Evolutionary conservation across 805 yeast species (phyloP).

Genomic region (Saturnispora bothae): DNA sequence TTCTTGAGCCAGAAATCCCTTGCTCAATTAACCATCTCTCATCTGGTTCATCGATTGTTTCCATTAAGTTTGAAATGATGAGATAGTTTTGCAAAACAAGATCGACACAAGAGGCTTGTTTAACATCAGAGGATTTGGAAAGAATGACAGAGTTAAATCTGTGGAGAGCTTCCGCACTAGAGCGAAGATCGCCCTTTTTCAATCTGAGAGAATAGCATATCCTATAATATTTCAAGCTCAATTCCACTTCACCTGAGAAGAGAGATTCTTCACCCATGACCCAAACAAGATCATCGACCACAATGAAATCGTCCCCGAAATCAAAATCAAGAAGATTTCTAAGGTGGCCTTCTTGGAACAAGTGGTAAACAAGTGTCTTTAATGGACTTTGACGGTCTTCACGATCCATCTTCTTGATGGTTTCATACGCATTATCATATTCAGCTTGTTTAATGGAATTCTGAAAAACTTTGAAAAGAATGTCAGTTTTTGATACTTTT

Average conservation of each 20-base stretch:
- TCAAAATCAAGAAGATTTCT: conserved; percentile 32
- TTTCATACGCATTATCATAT: conserved; percentile 22
- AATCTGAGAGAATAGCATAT: conserved; percentile 42
- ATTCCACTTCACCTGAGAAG: conserved; percentile 19
- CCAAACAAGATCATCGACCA: conserved; percentile 34
- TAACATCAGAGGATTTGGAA: not conserved
- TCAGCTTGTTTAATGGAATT: conserved; percentile 24
- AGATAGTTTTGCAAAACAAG: conserved; percentile 30
- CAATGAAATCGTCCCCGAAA: conserved; percentile 32
- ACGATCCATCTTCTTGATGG: conserved; percentile 21
- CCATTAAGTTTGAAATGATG: conserved; percentile 30
- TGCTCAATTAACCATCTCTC: conserved; percentile 33
- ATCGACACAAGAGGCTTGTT: not conserved
- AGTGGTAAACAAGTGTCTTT: conserved; percentile 28
- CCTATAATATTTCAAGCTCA: conserved; percentile 35
- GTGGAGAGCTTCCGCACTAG: conserved; percentile 35
- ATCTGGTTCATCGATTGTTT: conserved; percentile 25
- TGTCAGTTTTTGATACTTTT: conserved; percentile 14
- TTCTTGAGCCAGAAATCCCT: conserved; percentile 7
- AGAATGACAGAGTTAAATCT: conserved; percentile 27
- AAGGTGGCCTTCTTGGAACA: conserved; percentile 32
- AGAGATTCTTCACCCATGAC: conserved; percentile 18
- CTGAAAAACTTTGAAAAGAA: conserved; percentile 21
- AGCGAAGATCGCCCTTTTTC: conserved; percentile 39
- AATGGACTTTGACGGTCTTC: conserved; percentile 18